Base-by-base conservation (phyloP, 2,329 filamentous ascomycete species). In the Knoxdaviesia proteae region DNA sequence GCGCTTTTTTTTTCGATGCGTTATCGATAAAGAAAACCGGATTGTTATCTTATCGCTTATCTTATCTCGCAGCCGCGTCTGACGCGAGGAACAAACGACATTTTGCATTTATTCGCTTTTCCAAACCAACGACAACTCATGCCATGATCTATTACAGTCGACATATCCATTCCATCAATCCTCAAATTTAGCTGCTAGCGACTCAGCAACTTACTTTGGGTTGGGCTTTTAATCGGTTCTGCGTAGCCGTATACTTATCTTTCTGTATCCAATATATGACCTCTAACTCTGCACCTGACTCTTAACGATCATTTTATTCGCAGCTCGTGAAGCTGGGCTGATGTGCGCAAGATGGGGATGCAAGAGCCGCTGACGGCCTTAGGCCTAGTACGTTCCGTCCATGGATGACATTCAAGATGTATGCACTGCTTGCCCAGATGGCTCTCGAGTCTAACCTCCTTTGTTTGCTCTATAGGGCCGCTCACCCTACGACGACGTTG, bases 401-500 rank as follows among this genome's bases (percentile, higher is more conserved):
- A 35, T 33, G 11, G 34, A 32, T 11, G 9, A 6, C n/a, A 33
- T 36, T 30, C 20, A 20, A 20, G 20, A 20, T 20, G 20, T 35
- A 37, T 20, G 36, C 7, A 39, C 30, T 35, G 41, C 34, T 41
- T 49, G 36, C 44, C 44, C 20, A 29, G 7, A 7, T 30, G 8
- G 5, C 5, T 35, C 7, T 31, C 7, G 34, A 9, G 20, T 32
- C 40, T 45, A 39, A 45, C 43, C 8, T 11, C 10, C 11, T 6
- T 6, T 20, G 20, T 3, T 20, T 20, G 20, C 20, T 42, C 11
- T 32, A 6, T 30, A 74, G 71, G 71, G 71, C 46, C 65, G 71
- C 30, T 75, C 71, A 20, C 71, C 71, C 7, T 75, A 73, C 47
- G 71, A 75, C 51, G 68, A 71, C 48, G 65, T 70, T 8, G 62